Evolutionary conservation across 306 rosid genomes (phyloP).

Genomic region (Sechiopsis laciniata): DNA sequence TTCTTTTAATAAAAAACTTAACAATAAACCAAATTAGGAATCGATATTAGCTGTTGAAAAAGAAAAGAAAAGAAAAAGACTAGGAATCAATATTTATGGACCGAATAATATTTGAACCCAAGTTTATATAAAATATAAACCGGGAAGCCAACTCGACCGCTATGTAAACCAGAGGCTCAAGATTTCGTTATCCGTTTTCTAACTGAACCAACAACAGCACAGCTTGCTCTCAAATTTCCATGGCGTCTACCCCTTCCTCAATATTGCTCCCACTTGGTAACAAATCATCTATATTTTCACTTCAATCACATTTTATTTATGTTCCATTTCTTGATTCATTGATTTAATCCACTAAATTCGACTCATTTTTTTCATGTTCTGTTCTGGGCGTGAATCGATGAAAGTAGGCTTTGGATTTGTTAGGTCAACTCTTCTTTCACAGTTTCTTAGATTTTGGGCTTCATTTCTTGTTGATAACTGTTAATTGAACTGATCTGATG

Average conservation of each 20-base stretch:
- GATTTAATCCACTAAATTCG: background rate
- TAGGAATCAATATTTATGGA: no score
- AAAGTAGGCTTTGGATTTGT: background rate
- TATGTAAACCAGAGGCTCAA: background rate
- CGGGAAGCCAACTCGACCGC: conserved; percentile 2
- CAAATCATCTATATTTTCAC: no score
- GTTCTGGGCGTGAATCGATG: background rate
- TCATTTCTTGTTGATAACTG: conserved; percentile 1
- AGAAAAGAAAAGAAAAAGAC: no score
- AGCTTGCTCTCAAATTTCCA: conserved; percentile 22
- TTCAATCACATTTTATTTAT: background rate
- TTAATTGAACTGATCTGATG: background rate
- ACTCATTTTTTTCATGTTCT: background rate
- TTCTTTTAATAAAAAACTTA: no score
- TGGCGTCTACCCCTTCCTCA: conserved; percentile 50
- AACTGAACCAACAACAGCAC: background rate
- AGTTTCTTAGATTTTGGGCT: background rate
- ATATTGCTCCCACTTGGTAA: conserved; percentile 57
- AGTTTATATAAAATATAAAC: no score
- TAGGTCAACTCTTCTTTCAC: background rate
- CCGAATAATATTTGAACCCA: no score
- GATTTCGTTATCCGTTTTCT: conserved; percentile 65
- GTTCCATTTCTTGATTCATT: background rate
- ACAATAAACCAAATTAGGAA: no score
- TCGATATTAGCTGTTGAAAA: no score